Base-by-base conservation (phyloP, 1,139 yeast genomes). In the Kodamaea sp. region DNA sequence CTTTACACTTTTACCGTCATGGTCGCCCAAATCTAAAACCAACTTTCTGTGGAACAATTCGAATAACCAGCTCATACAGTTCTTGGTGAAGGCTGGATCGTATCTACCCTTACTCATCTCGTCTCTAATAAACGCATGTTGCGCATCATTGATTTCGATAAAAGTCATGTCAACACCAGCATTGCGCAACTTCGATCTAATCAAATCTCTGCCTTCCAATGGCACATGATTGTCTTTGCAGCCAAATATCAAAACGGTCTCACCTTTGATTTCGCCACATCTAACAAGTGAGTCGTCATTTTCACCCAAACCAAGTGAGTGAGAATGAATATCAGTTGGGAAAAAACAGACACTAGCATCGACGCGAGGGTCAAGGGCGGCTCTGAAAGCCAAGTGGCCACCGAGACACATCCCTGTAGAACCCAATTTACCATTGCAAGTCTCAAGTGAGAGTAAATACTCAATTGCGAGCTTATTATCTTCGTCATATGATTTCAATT, bases 401-500 rank as follows among this genome's bases (percentile, higher is more conserved):
- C 95, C 95, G 20, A 85, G 75, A 57, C 95, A 85, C 90, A 85
- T 85, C 22, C 95, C 95, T 2, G 92, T 83, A 37, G 90, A 83
- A 24, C 94, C 95, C 48, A 84, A 74, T 45, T 72, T 76, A 32
- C 92, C 92, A 47, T 77, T 81, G 57, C 86, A 84, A 3, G 87
- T 82, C 2, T 73, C 67, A 46, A 84, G 66, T 2, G 73, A 55
- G 38, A 60, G 58, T 45, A 85, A 68, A 52, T 82, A 79, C 52
- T 83, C 88, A 50, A 84, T 70, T 23, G 87, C 71, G 44, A 84
- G 63, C 35, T 63, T 68, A 52, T 75, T 79, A 58, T 85, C 95
- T 56, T 84, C 94, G 52, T 85, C 95, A 54, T 85, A 85, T 2
- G 89, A 81, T 46, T 67, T 73, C 46, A 85, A 57, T 27, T 84